These are phyloP conservation scores for Pleurotus giganteus DNA, from an alignment of 768 basidiomycete species.

Conservation along the genomic window DNA sequence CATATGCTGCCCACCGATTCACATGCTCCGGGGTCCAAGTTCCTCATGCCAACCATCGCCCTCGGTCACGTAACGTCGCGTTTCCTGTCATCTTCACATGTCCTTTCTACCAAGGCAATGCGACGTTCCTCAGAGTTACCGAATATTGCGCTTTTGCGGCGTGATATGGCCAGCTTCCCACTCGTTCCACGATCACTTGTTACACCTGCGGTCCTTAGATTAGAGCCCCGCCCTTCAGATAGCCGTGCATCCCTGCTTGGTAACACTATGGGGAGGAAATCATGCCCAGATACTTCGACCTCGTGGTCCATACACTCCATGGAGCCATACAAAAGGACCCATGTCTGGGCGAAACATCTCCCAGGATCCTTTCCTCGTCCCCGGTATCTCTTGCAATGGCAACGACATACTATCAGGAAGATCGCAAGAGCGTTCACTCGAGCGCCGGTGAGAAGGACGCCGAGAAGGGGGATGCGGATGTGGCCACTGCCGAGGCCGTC, in stretches of 20 bases:
- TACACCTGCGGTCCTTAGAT: background rate
- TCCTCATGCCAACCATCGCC: conserved; percentile 6
- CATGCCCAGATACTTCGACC: background rate
- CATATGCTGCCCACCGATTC: conserved; percentile 8
- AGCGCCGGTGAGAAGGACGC: conserved; percentile 20
- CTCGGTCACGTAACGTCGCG: conserved; percentile 6
- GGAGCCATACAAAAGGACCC: conserved; percentile 3
- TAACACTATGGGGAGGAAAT: conserved; percentile 1
- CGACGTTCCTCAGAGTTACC: background rate
- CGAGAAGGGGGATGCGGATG: conserved; percentile 25
- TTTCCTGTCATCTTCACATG: conserved; percentile 3
- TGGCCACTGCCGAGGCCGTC: conserved; percentile 6
- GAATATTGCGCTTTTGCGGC: background rate
- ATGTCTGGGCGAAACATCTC: background rate
- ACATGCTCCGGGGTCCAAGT: background rate
- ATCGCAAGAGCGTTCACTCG: conserved; percentile 10
- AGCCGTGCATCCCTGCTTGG: conserved; percentile 1
- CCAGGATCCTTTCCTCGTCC: conserved; percentile 1
- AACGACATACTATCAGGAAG: conserved; percentile 6
- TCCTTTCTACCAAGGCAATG: background rate
- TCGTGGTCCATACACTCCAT: background rate
- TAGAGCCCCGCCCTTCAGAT: background rate
- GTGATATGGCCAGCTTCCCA: background rate
- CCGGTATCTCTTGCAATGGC: background rate
- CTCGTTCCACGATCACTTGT: background rate